These are phyloP conservation scores for Arthrobotrys megalospora DNA, from an alignment of 2,329 filamentous ascomycete genomes.

Conservation along the genomic window DNA sequence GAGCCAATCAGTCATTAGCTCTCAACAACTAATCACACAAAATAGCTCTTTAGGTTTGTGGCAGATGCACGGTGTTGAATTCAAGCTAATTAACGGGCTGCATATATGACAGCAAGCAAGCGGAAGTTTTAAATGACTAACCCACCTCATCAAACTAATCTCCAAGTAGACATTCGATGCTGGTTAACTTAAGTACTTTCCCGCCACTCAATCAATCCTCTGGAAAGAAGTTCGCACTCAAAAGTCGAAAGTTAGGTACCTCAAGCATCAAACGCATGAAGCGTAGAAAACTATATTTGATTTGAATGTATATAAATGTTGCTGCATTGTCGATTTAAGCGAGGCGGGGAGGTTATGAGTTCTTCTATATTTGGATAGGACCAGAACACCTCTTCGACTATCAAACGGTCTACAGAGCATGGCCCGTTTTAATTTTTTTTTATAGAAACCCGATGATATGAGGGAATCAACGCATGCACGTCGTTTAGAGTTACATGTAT, in stretches of 20 bases:
- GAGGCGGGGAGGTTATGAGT: neutral
- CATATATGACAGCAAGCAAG: slow-evolving; percentile 25
- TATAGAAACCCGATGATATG: no score
- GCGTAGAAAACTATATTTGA: neutral
- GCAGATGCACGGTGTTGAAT: slow-evolving; percentile 3
- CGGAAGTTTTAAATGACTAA: slow-evolving; percentile 27
- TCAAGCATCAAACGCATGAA: neutral
- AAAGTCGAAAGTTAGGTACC: neutral
- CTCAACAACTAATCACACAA: neutral
- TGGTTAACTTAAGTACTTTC: neutral
- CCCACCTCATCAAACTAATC: slow-evolving; percentile 13
- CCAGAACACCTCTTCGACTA: neutral
- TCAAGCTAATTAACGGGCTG: neutral
- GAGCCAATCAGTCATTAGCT: neutral
- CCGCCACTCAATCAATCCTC: slow-evolving; percentile 10
- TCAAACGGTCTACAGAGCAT: neutral
- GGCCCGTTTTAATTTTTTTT: neutral
- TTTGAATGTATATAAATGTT: neutral
- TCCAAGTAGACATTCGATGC: slow-evolving; percentile 19
- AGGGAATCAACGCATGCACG: neutral
- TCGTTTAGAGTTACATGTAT: neutral
- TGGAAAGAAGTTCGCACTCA: neutral
- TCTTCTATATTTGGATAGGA: neutral
- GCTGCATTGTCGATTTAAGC: neutral
- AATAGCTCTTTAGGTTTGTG: neutral